phyloP scores from a whole-genome alignment of 345 rosid genomes.

The Turnera subulata region DNA sequence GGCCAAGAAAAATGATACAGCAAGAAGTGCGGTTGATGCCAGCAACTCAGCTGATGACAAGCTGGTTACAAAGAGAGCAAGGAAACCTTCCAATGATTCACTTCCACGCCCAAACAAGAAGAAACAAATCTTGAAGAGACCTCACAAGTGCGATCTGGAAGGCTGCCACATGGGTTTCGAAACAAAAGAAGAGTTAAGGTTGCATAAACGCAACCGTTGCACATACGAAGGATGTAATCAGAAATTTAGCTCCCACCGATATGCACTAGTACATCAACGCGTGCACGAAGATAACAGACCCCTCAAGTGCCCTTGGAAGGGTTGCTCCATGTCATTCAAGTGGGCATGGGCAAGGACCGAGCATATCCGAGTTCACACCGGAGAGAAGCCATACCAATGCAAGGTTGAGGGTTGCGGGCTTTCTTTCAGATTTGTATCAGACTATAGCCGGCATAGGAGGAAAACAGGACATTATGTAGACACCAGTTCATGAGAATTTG shows the following conservation, averaged over 20 bases:
- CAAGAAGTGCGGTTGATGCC: slow-evolving; percentile 20
- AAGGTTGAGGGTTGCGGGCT: slow-evolving; percentile 74
- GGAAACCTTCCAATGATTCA: slow-evolving; percentile 28
- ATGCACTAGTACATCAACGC: slow-evolving; percentile 73
- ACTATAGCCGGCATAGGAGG: slow-evolving; percentile 89
- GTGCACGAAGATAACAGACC: slow-evolving; percentile 93
- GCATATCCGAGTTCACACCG: slow-evolving; percentile 90
- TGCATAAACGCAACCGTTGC: slow-evolving; percentile 78
- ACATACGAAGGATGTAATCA: slow-evolving; percentile 77
- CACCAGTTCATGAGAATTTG: slow-evolving; percentile 26
- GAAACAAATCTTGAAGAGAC: slow-evolving; percentile 28
- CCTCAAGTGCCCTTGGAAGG: slow-evolving; percentile 82
- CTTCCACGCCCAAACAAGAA: slow-evolving; percentile 22
- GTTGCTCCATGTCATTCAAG: slow-evolving; percentile 87
- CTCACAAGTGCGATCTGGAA: slow-evolving; percentile 66
- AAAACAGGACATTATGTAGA: slow-evolving; percentile 76
- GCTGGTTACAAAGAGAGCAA: slow-evolving; percentile 33
- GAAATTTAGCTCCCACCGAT: slow-evolving; percentile 80
- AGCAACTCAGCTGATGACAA: slow-evolving; percentile 28
- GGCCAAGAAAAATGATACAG: slow-evolving; percentile 35
- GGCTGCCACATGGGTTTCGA: slow-evolving; percentile 82
- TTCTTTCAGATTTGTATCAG: slow-evolving; percentile 94
- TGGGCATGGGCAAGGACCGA: slow-evolving; percentile 99
- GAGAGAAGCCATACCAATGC: slow-evolving; percentile 87
- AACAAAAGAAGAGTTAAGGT: slow-evolving; percentile 54